phyloP scores from a whole-genome alignment of 306 rosid genomes.

The Malus sieversii region DNA sequence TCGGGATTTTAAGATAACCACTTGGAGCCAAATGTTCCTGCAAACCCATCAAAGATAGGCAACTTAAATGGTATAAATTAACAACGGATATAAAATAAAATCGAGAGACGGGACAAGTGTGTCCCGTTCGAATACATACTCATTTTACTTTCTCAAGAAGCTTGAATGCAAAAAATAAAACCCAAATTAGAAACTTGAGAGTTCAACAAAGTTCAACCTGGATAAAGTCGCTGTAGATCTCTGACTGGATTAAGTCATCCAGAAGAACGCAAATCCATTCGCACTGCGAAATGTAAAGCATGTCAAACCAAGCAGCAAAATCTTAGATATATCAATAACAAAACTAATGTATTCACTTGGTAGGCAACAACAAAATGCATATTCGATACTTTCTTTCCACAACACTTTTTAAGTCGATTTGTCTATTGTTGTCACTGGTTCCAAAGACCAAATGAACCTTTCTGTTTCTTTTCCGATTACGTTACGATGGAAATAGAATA shows the following conservation, averaged over 20 bases:
- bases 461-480: background rate
- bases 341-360: background rate
- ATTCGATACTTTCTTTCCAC: background rate
- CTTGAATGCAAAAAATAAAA: background rate
- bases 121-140: background rate
- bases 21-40: constrained; percentile 80
- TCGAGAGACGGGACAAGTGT: background rate
- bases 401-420: background rate
- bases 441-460: background rate
- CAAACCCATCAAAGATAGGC: constrained; percentile 11
- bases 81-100: background rate
- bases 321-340: background rate
- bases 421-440: background rate
- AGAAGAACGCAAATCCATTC: constrained; percentile 46
- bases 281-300: constrained; percentile 35
- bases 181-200: background rate
- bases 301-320: constrained; percentile 6
- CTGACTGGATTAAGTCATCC: constrained; percentile 39
- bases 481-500: background rate
- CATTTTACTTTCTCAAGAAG: background rate
- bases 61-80: background rate
- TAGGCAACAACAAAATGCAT: constrained; percentile 4
- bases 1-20: constrained; percentile 73
- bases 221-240: constrained; percentile 49
- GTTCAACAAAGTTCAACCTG: constrained; percentile 43